phyloP scores from a whole-genome alignment of 1,284 basidiomycete genomes.

The Trichosporon sp. region DNA sequence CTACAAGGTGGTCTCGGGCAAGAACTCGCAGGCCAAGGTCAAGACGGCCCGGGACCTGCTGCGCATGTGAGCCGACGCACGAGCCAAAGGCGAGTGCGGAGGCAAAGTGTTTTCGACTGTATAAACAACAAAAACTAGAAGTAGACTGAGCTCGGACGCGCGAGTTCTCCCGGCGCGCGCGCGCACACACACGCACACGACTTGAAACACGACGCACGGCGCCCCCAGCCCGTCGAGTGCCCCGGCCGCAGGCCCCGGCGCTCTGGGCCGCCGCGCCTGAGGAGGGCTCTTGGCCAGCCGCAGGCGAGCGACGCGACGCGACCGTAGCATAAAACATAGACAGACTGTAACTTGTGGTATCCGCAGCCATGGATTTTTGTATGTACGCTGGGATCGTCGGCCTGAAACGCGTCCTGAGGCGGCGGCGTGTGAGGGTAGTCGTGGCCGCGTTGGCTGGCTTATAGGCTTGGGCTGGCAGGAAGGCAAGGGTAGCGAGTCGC shows the following conservation, averaged over 20 bases:
- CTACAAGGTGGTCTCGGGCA: neutral
- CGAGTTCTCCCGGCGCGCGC: neutral
- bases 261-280: neutral
- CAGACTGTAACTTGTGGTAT: no score
- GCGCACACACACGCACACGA: neutral
- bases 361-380: neutral
- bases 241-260: neutral
- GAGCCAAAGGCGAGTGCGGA: neutral
- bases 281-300: no score
- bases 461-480: no score
- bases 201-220: conserved; percentile 5
- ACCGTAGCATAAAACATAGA: no score
- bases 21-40: conserved; percentile 18
- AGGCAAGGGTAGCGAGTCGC: no score
- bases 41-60: conserved; percentile 46
- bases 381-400: neutral
- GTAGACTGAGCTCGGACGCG: neutral
- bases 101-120: no score
- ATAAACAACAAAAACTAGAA: no score
- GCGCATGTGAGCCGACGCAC: conserved; percentile 25
- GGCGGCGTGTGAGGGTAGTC: no score
- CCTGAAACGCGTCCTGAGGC: neutral
- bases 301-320: no score
- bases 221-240: neutral
- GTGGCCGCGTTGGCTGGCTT: no score